A percentile compares a stretch with the other conserved stretches of the same genome.
Conservation (phyloP, 2,329 filamentous ascomycete genomes). For the Chrysoporthe deuterocubensis region DNA sequence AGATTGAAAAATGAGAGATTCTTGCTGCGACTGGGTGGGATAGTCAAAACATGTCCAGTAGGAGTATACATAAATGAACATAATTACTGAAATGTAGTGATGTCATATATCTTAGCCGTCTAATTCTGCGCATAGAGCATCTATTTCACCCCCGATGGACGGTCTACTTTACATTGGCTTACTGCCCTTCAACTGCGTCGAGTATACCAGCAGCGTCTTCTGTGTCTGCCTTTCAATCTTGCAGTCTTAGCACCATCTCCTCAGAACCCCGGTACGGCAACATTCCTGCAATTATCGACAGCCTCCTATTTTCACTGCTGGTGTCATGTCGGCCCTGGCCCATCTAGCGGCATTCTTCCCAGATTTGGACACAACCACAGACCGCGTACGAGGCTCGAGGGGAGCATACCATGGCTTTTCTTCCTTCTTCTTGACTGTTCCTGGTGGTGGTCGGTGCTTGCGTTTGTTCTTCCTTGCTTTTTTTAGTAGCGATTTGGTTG, state of each 20-base stretch:
- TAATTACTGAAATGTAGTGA: too few species aligned
- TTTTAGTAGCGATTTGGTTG: background rate
- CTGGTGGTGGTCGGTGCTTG: background rate
- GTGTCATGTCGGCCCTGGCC: background rate
- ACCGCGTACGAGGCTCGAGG: conserved; percentile 15
- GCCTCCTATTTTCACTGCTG: conserved; percentile 6
- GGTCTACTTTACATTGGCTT: too few species aligned
- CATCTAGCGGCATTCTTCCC: conserved; percentile 17
- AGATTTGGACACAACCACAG: conserved; percentile 19
- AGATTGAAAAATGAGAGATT: too few species aligned
- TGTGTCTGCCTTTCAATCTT: background rate
- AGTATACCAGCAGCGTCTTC: background rate
- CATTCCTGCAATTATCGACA: conserved; percentile 1
- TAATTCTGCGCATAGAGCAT: too few species aligned
- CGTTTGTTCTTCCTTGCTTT: conserved; percentile 8
- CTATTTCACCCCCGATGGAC: too few species aligned
- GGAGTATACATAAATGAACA: too few species aligned
- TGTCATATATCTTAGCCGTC: too few species aligned
- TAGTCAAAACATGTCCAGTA: too few species aligned
- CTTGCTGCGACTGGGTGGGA: background rate
- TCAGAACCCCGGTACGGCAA: background rate
- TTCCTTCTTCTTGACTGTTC: conserved; percentile 27
- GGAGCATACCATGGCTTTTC: conserved; percentile 24
- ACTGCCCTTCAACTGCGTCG: too few species aligned
- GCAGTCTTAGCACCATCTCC: background rate